Evolutionary conservation across 495 filamentous ascomycete species (phyloP), one percentile per base, ranked within the genome.

Genomic region (Penicillium ochrochloron): DNA sequence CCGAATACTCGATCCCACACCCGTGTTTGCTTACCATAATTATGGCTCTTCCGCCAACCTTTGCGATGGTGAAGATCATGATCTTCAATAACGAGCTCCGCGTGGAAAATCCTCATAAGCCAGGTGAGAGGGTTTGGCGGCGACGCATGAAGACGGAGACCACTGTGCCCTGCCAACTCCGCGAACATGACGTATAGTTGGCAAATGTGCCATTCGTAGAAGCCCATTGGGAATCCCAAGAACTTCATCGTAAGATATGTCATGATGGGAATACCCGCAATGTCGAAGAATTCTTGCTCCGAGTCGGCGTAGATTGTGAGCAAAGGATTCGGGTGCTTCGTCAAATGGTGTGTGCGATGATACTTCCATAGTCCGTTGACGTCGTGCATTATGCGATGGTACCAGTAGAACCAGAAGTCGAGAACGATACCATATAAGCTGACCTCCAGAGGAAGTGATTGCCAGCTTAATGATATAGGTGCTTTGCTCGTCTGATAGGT

Each of bases 391-490:
- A 67, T 57, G 10, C 76, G 71, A 44, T 78, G 76, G 56, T 70
- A 75, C 64, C 63, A 66, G 57, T 78, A 78, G 67, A 69, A 78
- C 76, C 76, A 78, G 42, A 78, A 78, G 61, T 78, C 76, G 21
- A 78, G 69, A 27, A 75, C 65, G 48, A 76, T 60, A 12, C 64
- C 67, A 39, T 78, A 78, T 2, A 78, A 61, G 42, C 76, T 71
- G 9, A 69, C 70, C 35, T 78, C 66, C 8, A 78, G 51, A 11
- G 70, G 62, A 23, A 78, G 69, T 67, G 69, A 75, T 14, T 37
- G 56, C 71, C 71, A 78, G 54, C 91, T 86, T 72, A 79, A 92
- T 3, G 52, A 59, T 10, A 57, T 14, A 2, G 70, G 70, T 0
- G 59, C 59, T 39, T 65, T 46, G 33, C 42, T 52, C 12, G 52